A percentile compares a stretch with the other conserved stretches of the same genome.
These are phyloP conservation scores for Colletotrichum tropicicola DNA, from an alignment of 2,329 filamentous ascomycete species.

Conservation along the genomic window DNA sequence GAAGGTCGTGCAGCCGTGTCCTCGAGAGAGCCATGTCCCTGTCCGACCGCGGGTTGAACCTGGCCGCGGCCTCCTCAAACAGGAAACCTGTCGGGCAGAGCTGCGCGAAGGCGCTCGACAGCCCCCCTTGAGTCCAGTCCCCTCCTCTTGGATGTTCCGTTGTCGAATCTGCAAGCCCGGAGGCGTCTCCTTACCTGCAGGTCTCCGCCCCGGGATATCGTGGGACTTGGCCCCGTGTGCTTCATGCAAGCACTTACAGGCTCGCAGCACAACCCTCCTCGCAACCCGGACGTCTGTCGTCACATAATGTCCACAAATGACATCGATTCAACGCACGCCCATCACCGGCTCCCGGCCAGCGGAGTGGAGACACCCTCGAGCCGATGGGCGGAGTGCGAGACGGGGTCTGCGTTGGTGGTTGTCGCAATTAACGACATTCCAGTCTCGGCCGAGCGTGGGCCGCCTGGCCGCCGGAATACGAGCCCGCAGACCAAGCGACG, in stretches of 20 bases:
- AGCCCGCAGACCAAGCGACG: background rate
- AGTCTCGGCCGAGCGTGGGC: conserved; percentile 4
- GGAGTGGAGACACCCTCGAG: background rate
- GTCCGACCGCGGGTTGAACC: background rate
- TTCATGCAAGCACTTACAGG: conserved; percentile 21
- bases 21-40: conserved; percentile 11
- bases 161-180: background rate
- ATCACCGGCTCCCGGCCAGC: background rate
- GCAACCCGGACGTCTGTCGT: background rate
- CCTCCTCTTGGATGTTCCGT: background rate
- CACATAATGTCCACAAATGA: conserved; percentile 24
- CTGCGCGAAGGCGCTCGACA: background rate
- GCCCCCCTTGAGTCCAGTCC: background rate
- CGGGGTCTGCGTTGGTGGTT: background rate
- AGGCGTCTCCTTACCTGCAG: background rate
- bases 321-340: background rate
- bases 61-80: conserved; percentile 2
- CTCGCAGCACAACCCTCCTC: background rate
- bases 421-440: background rate
- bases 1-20: background rate
- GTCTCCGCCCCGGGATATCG: background rate
- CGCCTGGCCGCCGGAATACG: conserved; percentile 12
- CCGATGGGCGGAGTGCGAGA: background rate
- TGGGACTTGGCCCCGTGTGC: background rate
- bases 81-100: conserved; percentile 3